Evolutionary conservation across 768 basidiomycete genomes (phyloP).

Genomic region (Punctularia strigosozonata): DNA sequence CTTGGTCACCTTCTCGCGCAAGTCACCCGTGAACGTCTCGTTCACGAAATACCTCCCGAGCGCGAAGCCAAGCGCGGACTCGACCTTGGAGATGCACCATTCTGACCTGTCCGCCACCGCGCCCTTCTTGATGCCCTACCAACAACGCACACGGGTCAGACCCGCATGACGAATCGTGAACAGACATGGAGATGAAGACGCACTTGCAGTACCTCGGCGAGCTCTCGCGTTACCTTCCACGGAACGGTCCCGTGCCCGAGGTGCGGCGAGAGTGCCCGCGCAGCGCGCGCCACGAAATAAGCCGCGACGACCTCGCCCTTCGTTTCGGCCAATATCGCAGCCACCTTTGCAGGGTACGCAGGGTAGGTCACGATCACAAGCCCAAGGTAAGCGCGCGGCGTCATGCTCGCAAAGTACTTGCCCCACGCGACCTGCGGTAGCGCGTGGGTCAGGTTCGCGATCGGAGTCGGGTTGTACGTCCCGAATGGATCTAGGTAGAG

Average conservation of each 20-base stretch:
- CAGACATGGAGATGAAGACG: no score
- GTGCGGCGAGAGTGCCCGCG: slow-evolving; percentile 55
- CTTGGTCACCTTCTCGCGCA: slow-evolving; percentile 67
- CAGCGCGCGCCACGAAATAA: slow-evolving; percentile 75
- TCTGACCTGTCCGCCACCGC: slow-evolving; percentile 74
- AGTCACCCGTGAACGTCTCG: slow-evolving; percentile 70
- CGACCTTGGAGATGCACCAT: slow-evolving; percentile 66
- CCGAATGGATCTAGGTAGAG: slow-evolving; percentile 70
- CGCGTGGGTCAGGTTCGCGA: slow-evolving; percentile 55
- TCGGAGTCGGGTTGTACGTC: slow-evolving; percentile 77
- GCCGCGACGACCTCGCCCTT: slow-evolving; percentile 66
- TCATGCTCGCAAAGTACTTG: slow-evolving; percentile 79
- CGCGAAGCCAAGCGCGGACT: slow-evolving; percentile 74
- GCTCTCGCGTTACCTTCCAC: slow-evolving; percentile 60
- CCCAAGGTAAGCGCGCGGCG: slow-evolving; percentile 63
- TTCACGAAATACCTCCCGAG: slow-evolving; percentile 85
- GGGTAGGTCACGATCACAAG: slow-evolving; percentile 78
- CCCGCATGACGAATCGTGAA: no score
- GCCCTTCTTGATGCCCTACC: slow-evolving; percentile 85
- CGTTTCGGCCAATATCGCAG: slow-evolving; percentile 56
- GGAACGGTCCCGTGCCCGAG: slow-evolving; percentile 68
- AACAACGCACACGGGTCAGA: no score
- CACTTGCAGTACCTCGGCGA: slow-evolving; percentile 64
- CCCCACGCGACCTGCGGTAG: slow-evolving; percentile 73
- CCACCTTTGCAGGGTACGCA: slow-evolving; percentile 57